These are phyloP conservation scores for Mycena olivaceomarginata DNA, from an alignment of 768 basidiomycete species.

Conservation along the genomic window DNA sequence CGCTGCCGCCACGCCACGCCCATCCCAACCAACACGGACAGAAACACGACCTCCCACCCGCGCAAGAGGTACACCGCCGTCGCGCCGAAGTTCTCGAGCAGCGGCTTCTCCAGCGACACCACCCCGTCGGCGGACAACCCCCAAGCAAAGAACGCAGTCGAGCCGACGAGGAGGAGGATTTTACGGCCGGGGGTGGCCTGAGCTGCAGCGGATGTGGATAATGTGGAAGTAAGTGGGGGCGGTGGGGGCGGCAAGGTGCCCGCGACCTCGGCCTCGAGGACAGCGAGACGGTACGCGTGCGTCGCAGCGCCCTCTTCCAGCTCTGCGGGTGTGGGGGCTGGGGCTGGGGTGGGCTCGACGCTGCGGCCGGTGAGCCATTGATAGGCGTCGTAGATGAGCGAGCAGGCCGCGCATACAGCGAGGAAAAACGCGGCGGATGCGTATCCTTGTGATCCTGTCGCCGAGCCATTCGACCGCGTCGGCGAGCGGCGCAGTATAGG, in stretches of 20 bases:
- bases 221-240: neutral
- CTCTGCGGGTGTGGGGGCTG: conserved; percentile 9
- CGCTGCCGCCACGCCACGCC: neutral
- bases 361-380: conserved; percentile 14
- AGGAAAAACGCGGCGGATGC: neutral
- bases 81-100: conserved; percentile 21
- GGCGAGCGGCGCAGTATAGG: neutral
- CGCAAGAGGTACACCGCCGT: conserved; percentile 10
- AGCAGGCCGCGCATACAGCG: neutral
- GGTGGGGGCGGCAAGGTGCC: neutral
- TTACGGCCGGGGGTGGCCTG: neutral
- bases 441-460: conserved; percentile 6
- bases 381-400: neutral
- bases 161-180: neutral
- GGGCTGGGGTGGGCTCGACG: neutral
- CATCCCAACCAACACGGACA: neutral
- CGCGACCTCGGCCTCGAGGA: conserved; percentile 4
- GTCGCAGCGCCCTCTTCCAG: conserved; percentile 25
- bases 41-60: conserved; percentile 3
- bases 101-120: conserved; percentile 11
- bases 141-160: neutral
- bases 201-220: neutral
- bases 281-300: neutral
- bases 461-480: neutral
- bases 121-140: neutral